Evolutionary conservation across 2,329 filamentous ascomycete species (phyloP).

Genomic region (Helotiales sp.): DNA sequence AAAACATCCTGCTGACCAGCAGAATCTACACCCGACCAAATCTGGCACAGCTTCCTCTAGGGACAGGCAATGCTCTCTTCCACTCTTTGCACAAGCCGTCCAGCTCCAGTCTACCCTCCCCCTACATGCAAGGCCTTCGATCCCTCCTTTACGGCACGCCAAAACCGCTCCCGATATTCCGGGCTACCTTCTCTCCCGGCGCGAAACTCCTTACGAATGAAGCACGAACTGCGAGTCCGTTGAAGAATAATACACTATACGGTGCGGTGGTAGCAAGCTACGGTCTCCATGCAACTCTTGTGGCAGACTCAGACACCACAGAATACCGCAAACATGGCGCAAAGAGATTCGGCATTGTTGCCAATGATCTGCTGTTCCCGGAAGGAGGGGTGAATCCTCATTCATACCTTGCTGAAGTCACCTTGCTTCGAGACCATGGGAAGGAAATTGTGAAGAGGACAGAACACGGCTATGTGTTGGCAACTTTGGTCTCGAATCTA

Average conservation of each 20-base stretch:
- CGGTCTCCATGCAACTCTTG: conserved; percentile 84
- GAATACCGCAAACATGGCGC: conserved; percentile 76
- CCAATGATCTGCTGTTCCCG: conserved; percentile 69
- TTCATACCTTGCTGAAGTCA: conserved; percentile 54
- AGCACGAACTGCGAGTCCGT: conserved; percentile 26
- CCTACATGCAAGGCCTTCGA: conserved; percentile 45
- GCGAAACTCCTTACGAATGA: conserved; percentile 43
- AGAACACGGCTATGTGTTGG: conserved; percentile 74
- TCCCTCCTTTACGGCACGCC: conserved; percentile 60
- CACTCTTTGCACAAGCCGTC: conserved; percentile 55
- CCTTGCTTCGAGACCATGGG: conserved; percentile 30
- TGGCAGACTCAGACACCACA: conserved; percentile 86
- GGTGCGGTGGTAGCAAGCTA: conserved; percentile 88
- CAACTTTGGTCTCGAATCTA: conserved; percentile 75
- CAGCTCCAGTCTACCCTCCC: conserved; percentile 41
- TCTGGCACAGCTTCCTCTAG: conserved; percentile 58
- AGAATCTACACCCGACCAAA: conserved; percentile 38
- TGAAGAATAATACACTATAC: conserved; percentile 45
- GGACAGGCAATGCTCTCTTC: conserved; percentile 66
- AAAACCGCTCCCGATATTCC: conserved; percentile 60
- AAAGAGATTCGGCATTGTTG: conserved; percentile 82
- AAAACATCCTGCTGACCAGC: conserved; percentile 17
- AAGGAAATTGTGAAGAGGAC: conserved; percentile 38
- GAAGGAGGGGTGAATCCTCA: conserved; percentile 50
- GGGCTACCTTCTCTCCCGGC: conserved; percentile 59